Evolutionary conservation across 2,329 filamentous ascomycete species (phyloP).

Genomic region (Diaporthe sp.): DNA sequence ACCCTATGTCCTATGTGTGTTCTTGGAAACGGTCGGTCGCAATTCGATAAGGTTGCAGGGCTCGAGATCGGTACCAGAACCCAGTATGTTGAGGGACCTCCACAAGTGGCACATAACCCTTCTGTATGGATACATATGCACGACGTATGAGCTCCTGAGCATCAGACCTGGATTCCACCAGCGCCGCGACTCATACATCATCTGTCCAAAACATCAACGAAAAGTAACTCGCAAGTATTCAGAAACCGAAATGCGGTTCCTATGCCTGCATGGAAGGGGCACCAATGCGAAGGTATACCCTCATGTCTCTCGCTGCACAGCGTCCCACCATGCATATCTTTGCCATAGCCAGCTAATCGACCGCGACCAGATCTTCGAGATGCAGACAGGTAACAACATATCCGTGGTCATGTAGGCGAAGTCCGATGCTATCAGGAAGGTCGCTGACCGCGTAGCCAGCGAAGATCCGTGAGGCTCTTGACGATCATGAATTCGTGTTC

Average conservation of each 20-base stretch:
- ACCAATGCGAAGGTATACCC: constrained; percentile 4
- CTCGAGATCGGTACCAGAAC: constrained; percentile 25
- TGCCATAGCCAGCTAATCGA: neutral
- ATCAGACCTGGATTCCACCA: neutral
- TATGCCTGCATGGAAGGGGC: constrained; percentile 15
- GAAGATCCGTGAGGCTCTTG: constrained; percentile 20
- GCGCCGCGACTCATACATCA: neutral
- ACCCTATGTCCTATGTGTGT: too few species aligned
- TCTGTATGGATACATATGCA: constrained; percentile 24
- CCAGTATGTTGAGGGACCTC: neutral
- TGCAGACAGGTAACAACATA: constrained; percentile 10
- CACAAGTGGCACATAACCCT: neutral
- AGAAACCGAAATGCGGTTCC: constrained; percentile 6
- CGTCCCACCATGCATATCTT: neutral
- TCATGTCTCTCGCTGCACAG: neutral
- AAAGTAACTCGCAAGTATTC: neutral
- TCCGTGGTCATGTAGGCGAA: neutral
- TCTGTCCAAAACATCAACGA: neutral
- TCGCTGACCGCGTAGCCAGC: constrained; percentile 18
- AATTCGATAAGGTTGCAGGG: constrained; percentile 6
- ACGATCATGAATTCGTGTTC: constrained; percentile 28
- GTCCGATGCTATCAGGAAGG: neutral
- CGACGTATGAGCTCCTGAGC: neutral
- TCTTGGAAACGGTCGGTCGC: neutral
- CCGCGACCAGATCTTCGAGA: constrained; percentile 13